Evolutionary conservation across 75 land plant species (phyloP).

Genomic region (Cryptomeria japonica): DNA sequence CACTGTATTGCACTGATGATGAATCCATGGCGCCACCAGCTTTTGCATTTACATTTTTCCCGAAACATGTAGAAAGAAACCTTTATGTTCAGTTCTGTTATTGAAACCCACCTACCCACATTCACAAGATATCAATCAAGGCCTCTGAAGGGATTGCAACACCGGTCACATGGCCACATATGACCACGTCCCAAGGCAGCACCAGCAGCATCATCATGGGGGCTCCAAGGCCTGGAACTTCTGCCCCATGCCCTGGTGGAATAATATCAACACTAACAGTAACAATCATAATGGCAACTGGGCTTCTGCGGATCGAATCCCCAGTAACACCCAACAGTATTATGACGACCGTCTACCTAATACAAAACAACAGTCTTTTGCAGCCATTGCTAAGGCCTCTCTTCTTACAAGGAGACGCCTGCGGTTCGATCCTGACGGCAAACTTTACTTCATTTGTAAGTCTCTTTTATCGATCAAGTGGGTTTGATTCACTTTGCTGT

Average conservation of each 20-base stretch:
- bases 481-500: slow-evolving; percentile 3
- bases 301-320: slow-evolving; percentile 3
- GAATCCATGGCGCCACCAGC: not conserved
- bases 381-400: slow-evolving; percentile 64
- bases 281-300: not conserved
- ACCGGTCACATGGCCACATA: not conserved
- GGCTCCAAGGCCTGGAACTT: slow-evolving; percentile 14
- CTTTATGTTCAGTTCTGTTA: not conserved
- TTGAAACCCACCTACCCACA: not conserved
- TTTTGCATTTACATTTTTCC: not conserved
- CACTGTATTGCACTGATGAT: not conserved
- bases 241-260: slow-evolving; percentile 11
- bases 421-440: slow-evolving; percentile 70
- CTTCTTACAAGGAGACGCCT: slow-evolving; percentile 59
- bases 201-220: not conserved
- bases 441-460: slow-evolving; percentile 82
- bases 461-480: not conserved
- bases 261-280: not conserved
- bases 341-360: not conserved
- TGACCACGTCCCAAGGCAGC: too few relatives aligned
- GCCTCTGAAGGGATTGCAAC: not conserved
- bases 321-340: not conserved
- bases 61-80: not conserved
- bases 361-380: slow-evolving; percentile 34
- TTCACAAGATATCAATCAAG: not conserved